Percentiles rank a stretch among this genome's conserved stretches.
Evolutionary conservation across 2,329 filamentous ascomycete genomes (phyloP).

Genomic region (Reticulascus tulasneorum): DNA sequence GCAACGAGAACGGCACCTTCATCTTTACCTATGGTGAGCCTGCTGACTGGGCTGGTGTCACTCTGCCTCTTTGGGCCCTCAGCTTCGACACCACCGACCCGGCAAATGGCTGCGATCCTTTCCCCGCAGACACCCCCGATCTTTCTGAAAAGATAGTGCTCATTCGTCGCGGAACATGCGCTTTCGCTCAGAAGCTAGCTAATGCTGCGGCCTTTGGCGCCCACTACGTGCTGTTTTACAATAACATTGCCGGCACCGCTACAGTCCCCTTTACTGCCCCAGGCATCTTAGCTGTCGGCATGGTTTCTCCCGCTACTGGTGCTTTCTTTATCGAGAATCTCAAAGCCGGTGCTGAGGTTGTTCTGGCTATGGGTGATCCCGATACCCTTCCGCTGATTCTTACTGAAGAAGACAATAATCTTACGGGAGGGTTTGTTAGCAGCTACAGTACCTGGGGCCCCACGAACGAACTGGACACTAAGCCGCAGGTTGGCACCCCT

Average conservation of each 20-base stretch:
- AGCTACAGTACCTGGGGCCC: constrained; percentile 12
- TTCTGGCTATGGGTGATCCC: constrained; percentile 38
- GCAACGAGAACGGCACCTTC: constrained; percentile 31
- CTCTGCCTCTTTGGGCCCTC: constrained; percentile 44
- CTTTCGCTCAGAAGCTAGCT: constrained; percentile 48
- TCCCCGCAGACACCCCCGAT: constrained; percentile 50
- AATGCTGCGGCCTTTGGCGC: constrained; percentile 52
- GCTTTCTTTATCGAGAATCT: constrained; percentile 38
- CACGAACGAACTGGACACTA: constrained; percentile 9
- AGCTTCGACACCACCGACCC: constrained; percentile 43
- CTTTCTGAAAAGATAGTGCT: constrained; percentile 55
- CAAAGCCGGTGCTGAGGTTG: constrained; percentile 36
- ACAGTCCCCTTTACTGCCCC: constrained; percentile 27
- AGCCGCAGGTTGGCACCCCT: constrained; percentile 15
- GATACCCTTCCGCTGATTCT: too few relatives aligned
- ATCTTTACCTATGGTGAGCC: constrained; percentile 38
- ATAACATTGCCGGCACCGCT: constrained; percentile 39
- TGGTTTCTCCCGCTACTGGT: constrained; percentile 37
- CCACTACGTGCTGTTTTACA: constrained; percentile 58
- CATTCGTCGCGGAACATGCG: constrained; percentile 54
- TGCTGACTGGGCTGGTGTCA: constrained; percentile 37
- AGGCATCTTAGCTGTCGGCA: constrained; percentile 32
- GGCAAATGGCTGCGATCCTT: constrained; percentile 47
- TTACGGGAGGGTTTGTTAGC: constrained; percentile 2
- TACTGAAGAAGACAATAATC: background rate